Base-by-base conservation (phyloP, 1,284 basidiomycete genomes). In the Porphyrellus sp. region DNA sequence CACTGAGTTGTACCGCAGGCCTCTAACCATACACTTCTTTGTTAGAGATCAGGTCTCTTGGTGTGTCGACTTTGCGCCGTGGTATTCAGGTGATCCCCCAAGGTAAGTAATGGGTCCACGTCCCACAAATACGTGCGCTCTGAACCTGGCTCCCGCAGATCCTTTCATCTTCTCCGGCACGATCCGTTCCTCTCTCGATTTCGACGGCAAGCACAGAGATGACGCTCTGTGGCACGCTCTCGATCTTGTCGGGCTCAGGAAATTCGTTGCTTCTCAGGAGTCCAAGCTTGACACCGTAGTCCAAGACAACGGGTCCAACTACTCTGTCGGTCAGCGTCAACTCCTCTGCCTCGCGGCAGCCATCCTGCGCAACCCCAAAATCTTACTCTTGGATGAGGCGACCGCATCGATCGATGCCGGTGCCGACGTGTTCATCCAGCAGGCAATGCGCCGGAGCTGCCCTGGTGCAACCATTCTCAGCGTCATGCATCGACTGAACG, bases 381-480 rank as follows among this genome's bases (percentile, higher is more conserved):
- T 82, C 24, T 61, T 80, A 16, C 71, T 82, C 5, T 66, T 81
- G 41, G 80, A 82, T 60, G 80, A 81, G 57, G 70, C 64, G 25
- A 71, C 68, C 1, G 69, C 68, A 31, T 71, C 69, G 4, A 65
- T 71, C 37, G 68, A 69, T 44, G 54, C 64, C 25, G 65, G 66
- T 24, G 55, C 65, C n/a, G 64, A 67, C 49, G 65, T 60, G 33
- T 68, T 64, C 52, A 65, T 67, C 24, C 67, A 69, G 33, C 56
- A 66, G 24, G 67, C 63, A 3, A 69, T 69, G 63, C 64, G 64
- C 33, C 50, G 20, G 34, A 68, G 63, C 51, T 67, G 67, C 43
- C 63, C 64, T 12, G 33, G 48, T 15, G 64, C 64, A 1, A 66
- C 67, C 28, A 64, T 68, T 41, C 52, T 66, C 25, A 54, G 55